Evolutionary conservation across 768 basidiomycete species (phyloP), one percentile per base, ranked within the genome.

Genomic region (Boletus tomentosulus): DNA sequence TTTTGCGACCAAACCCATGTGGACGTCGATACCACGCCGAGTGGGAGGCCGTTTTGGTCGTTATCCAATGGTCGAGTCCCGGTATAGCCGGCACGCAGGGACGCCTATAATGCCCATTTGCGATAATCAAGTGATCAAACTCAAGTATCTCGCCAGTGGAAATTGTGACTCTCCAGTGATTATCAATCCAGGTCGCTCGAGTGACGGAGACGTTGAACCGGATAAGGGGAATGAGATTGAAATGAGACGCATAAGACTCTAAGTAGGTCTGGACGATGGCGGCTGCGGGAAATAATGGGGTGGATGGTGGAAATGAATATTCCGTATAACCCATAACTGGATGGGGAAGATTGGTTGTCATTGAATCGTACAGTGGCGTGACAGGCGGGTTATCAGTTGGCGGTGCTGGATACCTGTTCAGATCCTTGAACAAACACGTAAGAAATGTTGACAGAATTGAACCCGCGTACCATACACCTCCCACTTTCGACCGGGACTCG

Each of bases 281-380:
- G 2, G 89, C 87, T 6, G 59, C 62, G 0, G 91, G 90, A 66
- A 78, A 93, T 27, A 91, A 73, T 1, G 84, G 76, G 0, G 89
- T 91, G 3, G 79, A 81, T 0, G 87, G 84, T 0, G 87, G 87
- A 62, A 91, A 92, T 1, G 76, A 62, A 62, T 80, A 83, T 44
- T 77, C 78, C 1, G 77, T 72, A 59, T 76, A 92, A 3, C 79
- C 79, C 91, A 93, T 92, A 46, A 85, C 54, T 1, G 86, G 86
- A 58, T 92, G 87, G 0, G 91, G 87, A 5, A 93, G 65, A 60
- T 92, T 92, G 1, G 90, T 86, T n/a, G 85, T 86, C 12, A 93
- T 73, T 0, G 86, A 85, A 62, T 92, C 86, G 62, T 93, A 93
- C 9, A 90, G 62, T 2, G 91, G 82, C 1, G 87, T 86, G 31